Evolutionary conservation across 2,329 filamentous ascomycete genomes (phyloP), one percentile per base, ranked within the genome.

Genomic region (Hymenoscyphus infarciens): DNA sequence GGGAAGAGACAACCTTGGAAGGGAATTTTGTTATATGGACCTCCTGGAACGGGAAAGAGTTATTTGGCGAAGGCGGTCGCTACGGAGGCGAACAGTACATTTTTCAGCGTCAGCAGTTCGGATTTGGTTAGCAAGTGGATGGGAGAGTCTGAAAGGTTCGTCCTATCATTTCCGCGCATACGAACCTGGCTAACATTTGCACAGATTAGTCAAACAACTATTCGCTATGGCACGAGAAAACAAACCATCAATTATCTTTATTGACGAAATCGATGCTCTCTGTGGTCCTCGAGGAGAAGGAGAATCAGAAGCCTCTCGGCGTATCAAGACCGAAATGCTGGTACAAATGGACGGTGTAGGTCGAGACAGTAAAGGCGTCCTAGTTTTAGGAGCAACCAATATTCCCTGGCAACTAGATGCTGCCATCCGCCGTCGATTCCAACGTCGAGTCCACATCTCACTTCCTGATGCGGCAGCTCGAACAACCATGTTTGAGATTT

Each of bases 301-400:
- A 75, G 96, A 99, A 80, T 97, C 93, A 1, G 95, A 99, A 81
- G 95, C 96, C 1, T 97, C 93, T 59, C 86, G 95, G 65, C 90
- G 95, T 75, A 99, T 99, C 82, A 99, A 99, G 80, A 99, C 95
- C 0, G 95, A 99, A 77, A 87, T 99, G 73, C 87, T 99, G 15
- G 94, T 99, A 19, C 95, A 99, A 77, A 99, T 99, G 95, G 95
- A 99, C 72, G 96, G 95, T 78, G 95, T 99, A 10, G 96, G 95
- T 66, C 94, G 96, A 67, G 95, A 99, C 77, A 94, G 90, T 66
- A 92, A 90, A 72, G 95, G 94, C 22, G 94, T 99, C 8, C 81
- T 99, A 27, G 96, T 99, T 49, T 85, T 99, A 3, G 95, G 95
- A 64, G 95, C 95, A 60, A 99, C 95, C 62, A 99, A 99, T 75